These are phyloP conservation scores for Hypoxylon sp. DNA, from an alignment of 2,329 filamentous ascomycete species.

Conservation along the genomic window DNA sequence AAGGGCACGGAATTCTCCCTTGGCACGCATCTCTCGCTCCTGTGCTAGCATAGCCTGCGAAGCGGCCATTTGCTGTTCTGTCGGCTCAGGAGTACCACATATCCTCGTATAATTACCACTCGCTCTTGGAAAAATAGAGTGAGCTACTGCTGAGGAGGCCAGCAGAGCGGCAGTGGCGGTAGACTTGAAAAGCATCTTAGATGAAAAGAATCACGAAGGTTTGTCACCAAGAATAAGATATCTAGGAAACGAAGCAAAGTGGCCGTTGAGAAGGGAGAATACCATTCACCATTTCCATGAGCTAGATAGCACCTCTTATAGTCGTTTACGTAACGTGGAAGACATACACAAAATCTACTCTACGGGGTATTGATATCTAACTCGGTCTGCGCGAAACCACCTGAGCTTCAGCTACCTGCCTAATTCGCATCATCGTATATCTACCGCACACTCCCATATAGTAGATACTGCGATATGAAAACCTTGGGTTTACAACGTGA, in stretches of 20 bases:
- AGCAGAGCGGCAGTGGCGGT: conserved; percentile 44
- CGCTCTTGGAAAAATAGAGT: conserved; percentile 37
- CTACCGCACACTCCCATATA: conserved; percentile 7
- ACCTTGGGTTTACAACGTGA: conserved; percentile 25
- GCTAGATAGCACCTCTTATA: conserved; percentile 22
- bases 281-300: background rate
- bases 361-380: conserved; percentile 13
- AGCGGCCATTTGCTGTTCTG: conserved; percentile 48
- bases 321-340: conserved; percentile 7
- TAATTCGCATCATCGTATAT: conserved; percentile 34
- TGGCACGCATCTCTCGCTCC: conserved; percentile 46
- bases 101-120: conserved; percentile 40
- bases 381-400: conserved; percentile 18
- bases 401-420: conserved; percentile 37
- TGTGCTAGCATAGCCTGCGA: conserved; percentile 47
- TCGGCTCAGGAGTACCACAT: conserved; percentile 52
- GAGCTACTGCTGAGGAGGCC: conserved; percentile 47
- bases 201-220: background rate
- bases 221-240: background rate
- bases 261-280: background rate
- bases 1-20: conserved; percentile 44
- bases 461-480: conserved; percentile 27
- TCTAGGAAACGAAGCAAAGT: background rate
- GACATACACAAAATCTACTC: conserved; percentile 6
- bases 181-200: conserved; percentile 48